phyloP scores from a whole-genome alignment of 2,329 filamentous ascomycete species.

The Cephalotrichum gorgonifer region DNA sequence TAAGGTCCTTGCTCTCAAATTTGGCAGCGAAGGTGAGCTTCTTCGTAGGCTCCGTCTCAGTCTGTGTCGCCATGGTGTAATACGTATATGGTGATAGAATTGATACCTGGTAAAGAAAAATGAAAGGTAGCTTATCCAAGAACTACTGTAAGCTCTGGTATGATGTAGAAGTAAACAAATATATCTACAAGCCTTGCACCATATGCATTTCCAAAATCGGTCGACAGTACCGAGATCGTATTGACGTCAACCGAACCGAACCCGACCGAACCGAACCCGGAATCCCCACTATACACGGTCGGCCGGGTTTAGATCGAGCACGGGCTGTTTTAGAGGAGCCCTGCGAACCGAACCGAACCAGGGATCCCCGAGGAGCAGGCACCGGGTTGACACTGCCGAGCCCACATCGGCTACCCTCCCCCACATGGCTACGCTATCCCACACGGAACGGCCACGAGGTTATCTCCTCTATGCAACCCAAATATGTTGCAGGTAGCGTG shows the following conservation, averaged over 20 bases:
- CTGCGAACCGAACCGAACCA: neutral
- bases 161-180: neutral
- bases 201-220: too few relatives aligned
- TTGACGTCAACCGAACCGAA: neutral
- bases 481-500: too few relatives aligned
- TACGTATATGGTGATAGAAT: neutral
- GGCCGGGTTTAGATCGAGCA: neutral
- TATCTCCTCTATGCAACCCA: too few relatives aligned
- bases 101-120: neutral
- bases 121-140: neutral
- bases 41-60: constrained; percentile 4
- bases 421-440: neutral
- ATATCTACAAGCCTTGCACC: too few relatives aligned
- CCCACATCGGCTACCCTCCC: neutral
- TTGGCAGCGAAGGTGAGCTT: constrained; percentile 10
- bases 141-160: neutral
- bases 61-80: constrained; percentile 8
- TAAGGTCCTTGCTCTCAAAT: constrained; percentile 14
- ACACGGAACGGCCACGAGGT: too few relatives aligned
- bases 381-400: too few relatives aligned
- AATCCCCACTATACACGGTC: neutral
- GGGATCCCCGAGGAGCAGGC: neutral
- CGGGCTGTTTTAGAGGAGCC: neutral
- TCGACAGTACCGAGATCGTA: too few relatives aligned
- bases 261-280: neutral